Evolutionary conservation across 352 stramenopile genomes (phyloP), one percentile per base, ranked within the genome.

Genomic region (Phytopythium montanum): DNA sequence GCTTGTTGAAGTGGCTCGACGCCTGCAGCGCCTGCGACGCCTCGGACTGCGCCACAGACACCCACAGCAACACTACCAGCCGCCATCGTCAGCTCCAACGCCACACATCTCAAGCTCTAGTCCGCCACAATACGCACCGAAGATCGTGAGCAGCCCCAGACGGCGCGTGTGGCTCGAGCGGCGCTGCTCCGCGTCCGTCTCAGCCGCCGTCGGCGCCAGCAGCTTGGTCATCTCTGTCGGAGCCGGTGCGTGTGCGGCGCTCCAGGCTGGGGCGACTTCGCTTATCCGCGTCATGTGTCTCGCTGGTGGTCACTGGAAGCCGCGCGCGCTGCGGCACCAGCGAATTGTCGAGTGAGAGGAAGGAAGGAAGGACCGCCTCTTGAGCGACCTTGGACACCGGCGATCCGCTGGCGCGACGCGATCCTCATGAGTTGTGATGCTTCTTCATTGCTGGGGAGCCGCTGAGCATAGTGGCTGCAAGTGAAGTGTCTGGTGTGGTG

Each of bases 21-120:
- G 52, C 54, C 62, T 73, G 67, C 18, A 74, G 60, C 10, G 53
- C 59, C 51, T 74, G 67, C 6, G 66, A 70, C 8, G 66, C 62
- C 60, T 73, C 66, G 29, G 66, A 57, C 56, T 73, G 66, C 45
- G 68, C 45, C 50, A 73, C 62, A 29, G 58, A 69, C 5, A 65
- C 65, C 66, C 66, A 73, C 34, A 73, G 65, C n/a, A 73, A 51
- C 55, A 67, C 67, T 74, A n/a, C 49, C 19, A 23, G 9, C 33
- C 33, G 5, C 33, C 3, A 23, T 39, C 14, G 34, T 19, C 25
- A 50, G 10, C 13, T 41, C 26, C 41, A 7, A 26, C 7, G 5
- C 25, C 50, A 9, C 31, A 28, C 7, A 39, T 52, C 26, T 31
- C 16, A 13, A 7, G 6, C 21, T 46, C 26, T 1, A 33, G 9